Base-by-base conservation (phyloP, 2,329 filamentous ascomycete genomes). In the Paracamarosporium sp. region DNA sequence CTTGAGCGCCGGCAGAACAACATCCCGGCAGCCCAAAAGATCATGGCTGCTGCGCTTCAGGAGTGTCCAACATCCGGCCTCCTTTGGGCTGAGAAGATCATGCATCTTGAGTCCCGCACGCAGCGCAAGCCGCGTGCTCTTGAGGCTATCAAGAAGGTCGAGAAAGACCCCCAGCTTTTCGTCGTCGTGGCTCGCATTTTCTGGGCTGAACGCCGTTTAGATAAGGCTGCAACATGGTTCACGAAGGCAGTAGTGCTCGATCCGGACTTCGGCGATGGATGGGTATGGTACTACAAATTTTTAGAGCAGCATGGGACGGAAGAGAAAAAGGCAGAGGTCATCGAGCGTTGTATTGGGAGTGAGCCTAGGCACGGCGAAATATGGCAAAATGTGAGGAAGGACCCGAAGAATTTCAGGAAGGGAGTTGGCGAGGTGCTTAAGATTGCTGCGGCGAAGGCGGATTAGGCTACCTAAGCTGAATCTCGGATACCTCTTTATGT, bases 241-340 rank as follows among this genome's bases (percentile, higher is more conserved):
- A 93, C 97, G 79, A 97, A 96, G 79, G 95, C 95, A 0, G 88
- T 97, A 55, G 83, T 97, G 53, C 82, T 95, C 12, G 93, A 99
- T 71, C 87, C 89, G 33, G 93, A 98, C 75, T 81, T 88, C 50
- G 95, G 95, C 50, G 96, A 99, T 80, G 91, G 88, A 11, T 99
- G 96, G 96, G 94, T 93, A 20, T 99, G 94, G 94, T 99, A 97
- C 77, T 95, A 93, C 77, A 93, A 94, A 76, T 99, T 98, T 76
- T 73, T 98, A 63, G 75, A 88, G 65, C 92, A 97, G 82, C 93
- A 99, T 79, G 96, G 95, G 9, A 97, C 93, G 5, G 89, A 92
- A 72, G 94, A 97, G 82, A 99, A 98, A 88, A 85, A 90, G 70
- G 86, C 83, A 28, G 95, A 98, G 72, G 90, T 97, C 30, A 76